These are phyloP conservation scores for Phaeosphaeria sp. DNA, from an alignment of 2,329 filamentous ascomycete species.

Conservation along the genomic window DNA sequence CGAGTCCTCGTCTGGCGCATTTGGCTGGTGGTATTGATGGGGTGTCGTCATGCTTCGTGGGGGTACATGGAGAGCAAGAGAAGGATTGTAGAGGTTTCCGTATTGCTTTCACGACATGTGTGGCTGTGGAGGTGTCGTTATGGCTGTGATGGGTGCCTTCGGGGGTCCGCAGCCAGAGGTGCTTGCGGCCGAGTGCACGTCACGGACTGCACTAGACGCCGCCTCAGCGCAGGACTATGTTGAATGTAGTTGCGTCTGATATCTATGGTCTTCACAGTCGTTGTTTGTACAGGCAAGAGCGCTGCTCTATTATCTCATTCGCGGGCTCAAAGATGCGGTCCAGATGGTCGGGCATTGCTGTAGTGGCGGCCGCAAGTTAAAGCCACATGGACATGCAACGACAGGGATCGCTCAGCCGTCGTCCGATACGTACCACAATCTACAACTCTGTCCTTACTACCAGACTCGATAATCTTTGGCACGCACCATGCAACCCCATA, in stretches of 20 bases:
- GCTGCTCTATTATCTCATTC: background rate
- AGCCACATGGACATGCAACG: constrained; percentile 3
- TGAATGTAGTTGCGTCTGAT: background rate
- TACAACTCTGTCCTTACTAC: constrained; percentile 7
- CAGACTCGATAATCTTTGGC: background rate
- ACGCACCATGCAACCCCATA: background rate
- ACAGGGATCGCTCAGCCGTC: background rate
- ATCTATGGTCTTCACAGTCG: background rate
- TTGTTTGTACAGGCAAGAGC: background rate
- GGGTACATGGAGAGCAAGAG: constrained; percentile 10
- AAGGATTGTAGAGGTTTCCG: constrained; percentile 5
- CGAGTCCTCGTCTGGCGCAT: constrained; percentile 73
- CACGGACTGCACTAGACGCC: background rate
- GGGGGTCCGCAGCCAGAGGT: constrained; percentile 31
- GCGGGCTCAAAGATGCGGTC: background rate
- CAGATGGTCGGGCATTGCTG: background rate
- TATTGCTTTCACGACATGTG: constrained; percentile 20
- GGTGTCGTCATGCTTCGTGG: constrained; percentile 55
- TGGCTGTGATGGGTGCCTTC: constrained; percentile 17
- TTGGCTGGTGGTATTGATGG: constrained; percentile 57
- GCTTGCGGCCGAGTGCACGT: background rate
- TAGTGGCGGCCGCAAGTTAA: background rate
- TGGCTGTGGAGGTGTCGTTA: constrained; percentile 3
- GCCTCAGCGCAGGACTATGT: background rate
- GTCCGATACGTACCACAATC: background rate